A percentile compares a stretch with the other conserved stretches of the same genome.
Conservation (phyloP, 306 rosid species). For the Luffa aegyptiaca region DNA sequence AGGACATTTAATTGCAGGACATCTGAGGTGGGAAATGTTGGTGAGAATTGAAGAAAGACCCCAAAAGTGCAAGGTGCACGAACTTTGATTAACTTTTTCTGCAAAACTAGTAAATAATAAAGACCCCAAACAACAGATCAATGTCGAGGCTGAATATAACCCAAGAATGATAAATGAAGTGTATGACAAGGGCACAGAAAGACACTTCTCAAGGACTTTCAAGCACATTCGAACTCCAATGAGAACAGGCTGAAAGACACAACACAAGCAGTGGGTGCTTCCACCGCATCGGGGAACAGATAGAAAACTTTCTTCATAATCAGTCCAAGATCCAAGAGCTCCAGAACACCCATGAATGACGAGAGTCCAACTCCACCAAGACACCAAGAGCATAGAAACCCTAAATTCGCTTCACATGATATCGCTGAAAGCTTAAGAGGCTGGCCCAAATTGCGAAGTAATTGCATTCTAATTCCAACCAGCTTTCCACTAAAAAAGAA, state of each 20-base stretch:
- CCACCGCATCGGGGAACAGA: neutral
- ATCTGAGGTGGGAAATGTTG: neutral
- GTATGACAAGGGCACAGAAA: neutral
- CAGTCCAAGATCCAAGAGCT: neutral
- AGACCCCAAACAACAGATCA: neutral
- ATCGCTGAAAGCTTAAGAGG: neutral
- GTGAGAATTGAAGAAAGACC: neutral
- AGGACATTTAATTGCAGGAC: neutral
- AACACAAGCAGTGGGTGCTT: neutral
- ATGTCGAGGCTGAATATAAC: neutral
- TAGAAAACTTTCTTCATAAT: neutral
- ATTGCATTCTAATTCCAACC: neutral
- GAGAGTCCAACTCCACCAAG: neutral
- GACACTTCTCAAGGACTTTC: neutral
- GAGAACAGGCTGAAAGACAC: neutral
- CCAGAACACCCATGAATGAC: neutral
- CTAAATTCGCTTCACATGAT: neutral
- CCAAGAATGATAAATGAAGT: neutral
- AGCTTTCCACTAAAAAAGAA: neutral
- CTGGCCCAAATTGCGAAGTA: neutral
- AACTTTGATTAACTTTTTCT: neutral
- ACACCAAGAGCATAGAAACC: neutral
- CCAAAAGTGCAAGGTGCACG: neutral
- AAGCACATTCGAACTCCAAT: neutral
- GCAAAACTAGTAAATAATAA: neutral